Conservation (phyloP, 805 yeast species). For the Helenozyma baotianmanensis region DNA sequence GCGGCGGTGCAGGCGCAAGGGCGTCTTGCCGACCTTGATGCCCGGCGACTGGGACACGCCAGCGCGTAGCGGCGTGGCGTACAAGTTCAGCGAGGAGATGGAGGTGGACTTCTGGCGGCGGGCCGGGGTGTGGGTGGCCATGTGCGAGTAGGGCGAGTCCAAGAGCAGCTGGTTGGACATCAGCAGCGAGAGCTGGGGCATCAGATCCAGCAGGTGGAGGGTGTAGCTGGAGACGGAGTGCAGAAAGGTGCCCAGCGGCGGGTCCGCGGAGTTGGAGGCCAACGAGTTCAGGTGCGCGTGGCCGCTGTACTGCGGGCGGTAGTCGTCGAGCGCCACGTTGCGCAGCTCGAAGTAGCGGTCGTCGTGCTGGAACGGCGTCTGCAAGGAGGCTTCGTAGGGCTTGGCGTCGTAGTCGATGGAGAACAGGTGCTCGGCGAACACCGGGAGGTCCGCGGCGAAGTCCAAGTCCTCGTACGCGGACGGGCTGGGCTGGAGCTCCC, state of each 20-base stretch:
- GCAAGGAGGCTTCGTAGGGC: constrained; percentile 18
- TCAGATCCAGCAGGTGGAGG: constrained; percentile 30
- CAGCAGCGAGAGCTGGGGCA: constrained; percentile 34
- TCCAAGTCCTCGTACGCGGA: constrained; percentile 14
- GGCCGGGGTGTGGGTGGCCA: constrained; percentile 32
- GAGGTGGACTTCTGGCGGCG: constrained; percentile 33
- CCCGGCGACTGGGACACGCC: constrained; percentile 10
- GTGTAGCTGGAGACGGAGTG: constrained; percentile 14
- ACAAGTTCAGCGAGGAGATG: constrained; percentile 22
- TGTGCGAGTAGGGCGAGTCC: constrained; percentile 27
- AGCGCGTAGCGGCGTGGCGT: constrained; percentile 33
- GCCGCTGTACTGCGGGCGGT: constrained; percentile 4
- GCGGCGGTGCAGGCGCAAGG: constrained; percentile 17
- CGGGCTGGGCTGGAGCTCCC: constrained; percentile 6
- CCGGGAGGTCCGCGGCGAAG: constrained; percentile 4
- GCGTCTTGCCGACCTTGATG: constrained; percentile 33
- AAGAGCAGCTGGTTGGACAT: constrained; percentile 31
- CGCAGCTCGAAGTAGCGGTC: constrained; percentile 19
- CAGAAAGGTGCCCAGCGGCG: constrained; percentile 14
- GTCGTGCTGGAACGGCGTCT: constrained; percentile 21
- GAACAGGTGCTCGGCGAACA: no score
- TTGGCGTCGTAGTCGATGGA: constrained; percentile 1
- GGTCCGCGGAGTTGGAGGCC: constrained; percentile 12
- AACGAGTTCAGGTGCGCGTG: constrained; percentile 9
- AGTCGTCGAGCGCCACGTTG: constrained; percentile 16